Base-by-base conservation (phyloP, 768 basidiomycete species). In the Mycena polygramma region DNA sequence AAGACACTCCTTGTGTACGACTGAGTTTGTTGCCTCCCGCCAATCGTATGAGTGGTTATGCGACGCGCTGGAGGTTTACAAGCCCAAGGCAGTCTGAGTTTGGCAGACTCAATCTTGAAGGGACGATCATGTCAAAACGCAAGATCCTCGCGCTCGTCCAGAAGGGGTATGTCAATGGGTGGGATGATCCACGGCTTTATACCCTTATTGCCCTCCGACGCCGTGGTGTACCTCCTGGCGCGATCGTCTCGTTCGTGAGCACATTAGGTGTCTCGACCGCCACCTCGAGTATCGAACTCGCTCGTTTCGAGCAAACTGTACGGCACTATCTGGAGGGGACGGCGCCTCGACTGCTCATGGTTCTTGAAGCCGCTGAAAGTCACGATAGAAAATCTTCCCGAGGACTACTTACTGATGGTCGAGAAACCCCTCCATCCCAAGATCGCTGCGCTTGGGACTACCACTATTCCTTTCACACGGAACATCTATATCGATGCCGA, bases 1-100 rank as follows among this genome's bases (percentile, higher is more conserved):
- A 53, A 99, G 97, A 30, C 98, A 99, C 84, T 99, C 98, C 0
- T 86, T 99, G 8, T 99, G 98, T 77, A 99, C 98, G 1, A 90
- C 90, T 46, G 98, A 99, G 80, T 99, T 99, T 80, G 92, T 99
- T 75, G 90, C 92, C 24, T 96, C 98, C 3, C 93, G 98, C 63
- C 94, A 96, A 77, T 98, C 98, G 0, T 99, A 99, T 79, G 98
- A 99, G 77, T 99, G 98, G 98, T 88, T 99, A 15, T 99, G 98
- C 76, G 97, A 99, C 78, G 95, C 94, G 4, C 85, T 99, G n/a
- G 94, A 94, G 70, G 92, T 99, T 3, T 99, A 99, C 87, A 98
- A 96, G 79, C 97, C 98, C 24, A 91, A n/a, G 91, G 66, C 98
- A 99, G 82, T 97, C 95, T 55, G 98, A 99, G 79, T 99, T 95